Conservation (phyloP, 345 rosid species). For the Hirschfeldia incana region DNA sequence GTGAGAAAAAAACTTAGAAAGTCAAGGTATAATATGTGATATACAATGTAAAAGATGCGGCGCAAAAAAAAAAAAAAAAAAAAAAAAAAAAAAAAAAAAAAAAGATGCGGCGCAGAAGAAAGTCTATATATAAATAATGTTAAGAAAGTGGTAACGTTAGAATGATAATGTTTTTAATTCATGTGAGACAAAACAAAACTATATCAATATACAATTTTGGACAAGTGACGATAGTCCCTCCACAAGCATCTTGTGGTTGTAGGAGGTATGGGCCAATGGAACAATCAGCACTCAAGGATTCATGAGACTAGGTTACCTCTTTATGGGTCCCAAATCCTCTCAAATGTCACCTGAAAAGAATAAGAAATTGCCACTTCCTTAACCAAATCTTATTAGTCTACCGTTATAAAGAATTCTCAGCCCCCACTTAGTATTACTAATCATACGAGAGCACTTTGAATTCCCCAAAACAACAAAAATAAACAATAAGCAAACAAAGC, state of each 20-base stretch:
- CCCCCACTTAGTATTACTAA: slow-evolving; percentile 3
- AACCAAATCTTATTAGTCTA: slow-evolving; percentile 1
- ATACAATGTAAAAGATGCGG: too few relatives aligned
- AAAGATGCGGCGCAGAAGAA: too few relatives aligned
- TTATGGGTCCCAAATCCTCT: slow-evolving; percentile 24
- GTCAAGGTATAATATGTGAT: too few relatives aligned
- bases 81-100: too few relatives aligned
- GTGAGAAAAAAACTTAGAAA: too few relatives aligned
- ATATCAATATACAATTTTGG: not conserved
- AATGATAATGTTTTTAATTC: not conserved
- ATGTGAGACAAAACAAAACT: slow-evolving; percentile 8
- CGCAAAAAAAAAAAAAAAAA: too few relatives aligned
- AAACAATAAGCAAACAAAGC: slow-evolving; percentile 25
- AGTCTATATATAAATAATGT: too few relatives aligned
- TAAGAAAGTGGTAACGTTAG: too few relatives aligned
- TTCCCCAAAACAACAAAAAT: not conserved
- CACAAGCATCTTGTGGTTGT: slow-evolving; percentile 4
- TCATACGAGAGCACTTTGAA: slow-evolving; percentile 21
- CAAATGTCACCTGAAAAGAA: not conserved
- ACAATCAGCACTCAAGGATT: slow-evolving; percentile 21
- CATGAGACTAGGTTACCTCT: slow-evolving; percentile 4
- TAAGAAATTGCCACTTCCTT: not conserved
- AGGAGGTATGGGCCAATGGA: slow-evolving; percentile 8
- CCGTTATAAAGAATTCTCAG: slow-evolving; percentile 15
- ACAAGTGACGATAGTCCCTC: slow-evolving; percentile 23